Evolutionary conservation across 108 stramenopile species (phyloP).

Genomic region (Mediolabrus comicus): DNA sequence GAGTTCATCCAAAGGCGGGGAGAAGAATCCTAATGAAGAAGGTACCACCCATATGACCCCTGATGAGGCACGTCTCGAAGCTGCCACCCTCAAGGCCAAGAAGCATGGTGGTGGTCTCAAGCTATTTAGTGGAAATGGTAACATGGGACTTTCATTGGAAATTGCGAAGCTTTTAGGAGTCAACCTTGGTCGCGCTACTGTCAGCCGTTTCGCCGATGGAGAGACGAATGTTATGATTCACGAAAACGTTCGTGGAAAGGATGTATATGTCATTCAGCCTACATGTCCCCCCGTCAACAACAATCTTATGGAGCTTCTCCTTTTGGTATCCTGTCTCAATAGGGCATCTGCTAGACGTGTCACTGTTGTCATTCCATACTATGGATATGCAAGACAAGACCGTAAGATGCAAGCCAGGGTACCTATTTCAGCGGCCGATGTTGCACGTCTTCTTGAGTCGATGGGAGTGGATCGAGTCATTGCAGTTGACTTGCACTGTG

Average conservation of each 20-base stretch:
- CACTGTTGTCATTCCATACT: slow-evolving; percentile 98
- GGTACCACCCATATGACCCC: slow-evolving; percentile 54
- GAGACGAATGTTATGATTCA: slow-evolving; percentile 98
- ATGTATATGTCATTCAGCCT: slow-evolving; percentile 97
- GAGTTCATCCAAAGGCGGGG: slow-evolving; percentile 3
- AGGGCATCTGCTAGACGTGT: slow-evolving; percentile 94
- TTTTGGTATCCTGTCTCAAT: slow-evolving; percentile 96
- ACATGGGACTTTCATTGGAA: slow-evolving; percentile 91
- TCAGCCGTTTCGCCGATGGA: slow-evolving; percentile 96
- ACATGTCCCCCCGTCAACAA: slow-evolving; percentile 99
- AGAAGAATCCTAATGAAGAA: slow-evolving; percentile 21
- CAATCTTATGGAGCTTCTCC: slow-evolving; percentile 95
- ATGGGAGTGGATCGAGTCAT: slow-evolving; percentile 99
- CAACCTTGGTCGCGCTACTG: slow-evolving; percentile 95
- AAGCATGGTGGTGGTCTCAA: slow-evolving; percentile 89
- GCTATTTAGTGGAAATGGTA: slow-evolving; percentile 97
- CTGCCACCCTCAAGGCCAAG: slow-evolving; percentile 77
- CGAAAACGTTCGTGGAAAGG: slow-evolving; percentile 98
- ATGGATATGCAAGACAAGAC: slow-evolving; percentile 99
- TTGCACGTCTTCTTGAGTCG: slow-evolving; percentile 97
- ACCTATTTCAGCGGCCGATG: slow-evolving; percentile 99
- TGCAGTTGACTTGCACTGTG: slow-evolving; percentile 99
- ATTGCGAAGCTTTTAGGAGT: slow-evolving; percentile 94
- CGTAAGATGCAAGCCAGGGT: slow-evolving; percentile 99
- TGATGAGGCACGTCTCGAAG: slow-evolving; percentile 77